Conservation (phyloP, 768 basidiomycete genomes). For the Symmetrospora coprosmae region DNA sequence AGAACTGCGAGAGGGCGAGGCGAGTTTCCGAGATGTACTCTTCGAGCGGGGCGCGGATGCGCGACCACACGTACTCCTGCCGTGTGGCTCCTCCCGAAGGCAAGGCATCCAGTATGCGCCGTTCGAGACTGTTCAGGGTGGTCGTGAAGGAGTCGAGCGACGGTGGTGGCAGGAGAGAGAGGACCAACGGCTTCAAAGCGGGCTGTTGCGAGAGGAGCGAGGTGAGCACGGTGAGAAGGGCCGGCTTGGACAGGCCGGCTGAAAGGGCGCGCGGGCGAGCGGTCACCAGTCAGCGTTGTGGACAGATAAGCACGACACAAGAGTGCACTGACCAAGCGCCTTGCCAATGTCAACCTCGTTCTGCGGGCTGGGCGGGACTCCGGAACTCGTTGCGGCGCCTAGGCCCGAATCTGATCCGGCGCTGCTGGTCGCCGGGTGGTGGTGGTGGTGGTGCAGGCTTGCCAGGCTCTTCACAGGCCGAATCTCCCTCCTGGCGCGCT, state of each 20-base stretch:
- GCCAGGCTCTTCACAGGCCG: neutral
- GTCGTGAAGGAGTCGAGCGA: constrained; percentile 20
- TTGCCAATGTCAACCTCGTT: constrained; percentile 30
- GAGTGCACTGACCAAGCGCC: constrained; percentile 24
- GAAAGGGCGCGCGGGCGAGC: too few relatives aligned
- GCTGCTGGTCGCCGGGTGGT: neutral
- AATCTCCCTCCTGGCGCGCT: neutral
- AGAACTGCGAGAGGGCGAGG: constrained; percentile 20
- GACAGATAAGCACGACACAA: neutral
- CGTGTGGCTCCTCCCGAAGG: constrained; percentile 26
- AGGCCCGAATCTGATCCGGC: too few relatives aligned
- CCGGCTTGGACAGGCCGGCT: constrained; percentile 30
- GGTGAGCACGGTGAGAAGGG: constrained; percentile 28
- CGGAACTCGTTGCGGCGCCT: too few relatives aligned
- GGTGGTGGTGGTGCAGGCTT: neutral
- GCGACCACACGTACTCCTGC: constrained; percentile 25
- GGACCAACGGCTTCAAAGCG: constrained; percentile 20
- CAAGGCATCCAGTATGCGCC: constrained; percentile 22
- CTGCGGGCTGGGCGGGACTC: neutral
- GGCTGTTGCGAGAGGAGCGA: constrained; percentile 28
- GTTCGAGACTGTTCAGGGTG: constrained; percentile 12
- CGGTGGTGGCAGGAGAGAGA: constrained; percentile 28
- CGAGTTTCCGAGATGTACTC: constrained; percentile 24
- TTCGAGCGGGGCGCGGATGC: constrained; percentile 28
- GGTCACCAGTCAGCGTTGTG: neutral